phyloP scores from a whole-genome alignment of 805 yeast genomes.

The Ogataea pignaliae region DNA sequence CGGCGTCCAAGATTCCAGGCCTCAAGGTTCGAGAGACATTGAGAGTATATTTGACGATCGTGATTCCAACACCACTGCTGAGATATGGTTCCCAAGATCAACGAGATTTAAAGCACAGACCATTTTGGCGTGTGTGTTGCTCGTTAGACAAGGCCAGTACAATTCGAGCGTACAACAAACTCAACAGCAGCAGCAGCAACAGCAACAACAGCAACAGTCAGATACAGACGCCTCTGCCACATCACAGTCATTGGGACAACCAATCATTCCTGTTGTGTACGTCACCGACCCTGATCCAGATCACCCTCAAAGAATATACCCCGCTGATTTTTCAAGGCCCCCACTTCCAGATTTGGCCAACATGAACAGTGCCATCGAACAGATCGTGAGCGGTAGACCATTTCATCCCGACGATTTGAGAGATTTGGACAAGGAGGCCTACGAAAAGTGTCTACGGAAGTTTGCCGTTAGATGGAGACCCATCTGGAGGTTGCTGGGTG shows the following conservation, averaged over 20 bases:
- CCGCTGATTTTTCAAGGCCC: constrained; percentile 18
- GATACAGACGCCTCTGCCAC: background rate
- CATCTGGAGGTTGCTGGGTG: constrained; percentile 58
- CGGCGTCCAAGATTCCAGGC: background rate
- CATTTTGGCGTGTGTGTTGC: constrained; percentile 18
- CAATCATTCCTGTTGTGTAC: background rate
- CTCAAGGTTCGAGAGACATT: constrained; percentile 19
- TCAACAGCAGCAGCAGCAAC: constrained; percentile 3
- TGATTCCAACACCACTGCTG: constrained; percentile 11
- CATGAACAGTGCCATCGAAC: constrained; percentile 19
- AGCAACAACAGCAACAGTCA: background rate
- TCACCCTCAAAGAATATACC: constrained; percentile 5
- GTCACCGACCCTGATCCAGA: constrained; percentile 2
- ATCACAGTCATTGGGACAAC: background rate
- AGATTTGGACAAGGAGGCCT: constrained; percentile 43
- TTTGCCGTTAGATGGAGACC: constrained; percentile 26
- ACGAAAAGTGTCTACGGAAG: constrained; percentile 29
- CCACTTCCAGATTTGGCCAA: constrained; percentile 22
- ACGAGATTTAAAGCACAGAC: constrained; percentile 24
- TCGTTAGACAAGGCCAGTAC: constrained; percentile 13
- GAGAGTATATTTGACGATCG: constrained; percentile 21
- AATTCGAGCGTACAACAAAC: background rate
- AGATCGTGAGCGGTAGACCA: constrained; percentile 31
- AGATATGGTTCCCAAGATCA: constrained; percentile 20
- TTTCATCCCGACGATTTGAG: constrained; percentile 38